Percentiles rank a stretch among this genome's conserved stretches.
phyloP scores from a whole-genome alignment of 164 flowering plant genomes.

The Berberis vulgaris region DNA sequence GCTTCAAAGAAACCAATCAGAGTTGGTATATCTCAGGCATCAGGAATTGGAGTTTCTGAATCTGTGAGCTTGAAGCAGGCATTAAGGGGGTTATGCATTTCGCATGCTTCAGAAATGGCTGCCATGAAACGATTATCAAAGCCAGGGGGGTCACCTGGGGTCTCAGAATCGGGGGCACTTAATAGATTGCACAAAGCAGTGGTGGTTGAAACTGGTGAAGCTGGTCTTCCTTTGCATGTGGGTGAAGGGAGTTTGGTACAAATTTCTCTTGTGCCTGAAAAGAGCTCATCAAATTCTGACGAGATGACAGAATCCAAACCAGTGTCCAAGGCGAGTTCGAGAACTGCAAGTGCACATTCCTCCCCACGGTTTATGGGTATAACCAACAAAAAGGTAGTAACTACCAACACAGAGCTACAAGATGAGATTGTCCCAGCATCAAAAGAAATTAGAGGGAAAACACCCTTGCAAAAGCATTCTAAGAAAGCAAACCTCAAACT shows the following conservation, averaged over 20 bases:
- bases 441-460: slow-evolving; percentile 3
- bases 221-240: slow-evolving; percentile 27
- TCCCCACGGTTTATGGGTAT: slow-evolving; percentile 15
- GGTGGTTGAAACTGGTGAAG: slow-evolving; percentile 39
- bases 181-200: slow-evolving; percentile 53
- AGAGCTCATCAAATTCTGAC: slow-evolving; percentile 13
- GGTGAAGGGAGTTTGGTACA: slow-evolving; percentile 46
- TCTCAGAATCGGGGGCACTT: slow-evolving; percentile 52
- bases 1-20: slow-evolving; percentile 64
- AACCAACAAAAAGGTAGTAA: slow-evolving; percentile 10
- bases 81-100: slow-evolving; percentile 73
- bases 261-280: slow-evolving; percentile 59
- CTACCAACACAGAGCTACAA: slow-evolving; percentile 11
- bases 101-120: slow-evolving; percentile 96
- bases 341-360: slow-evolving; percentile 13
- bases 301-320: slow-evolving; percentile 19
- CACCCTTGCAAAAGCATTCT: background rate
- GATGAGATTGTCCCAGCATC: slow-evolving; percentile 12
- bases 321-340: slow-evolving; percentile 11
- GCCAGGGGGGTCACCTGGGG: slow-evolving; percentile 31
- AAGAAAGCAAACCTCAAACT: background rate
- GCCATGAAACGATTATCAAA: slow-evolving; percentile 60
- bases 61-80: slow-evolving; percentile 80
- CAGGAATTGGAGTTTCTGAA: slow-evolving; percentile 71
- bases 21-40: slow-evolving; percentile 35